Conservation (phyloP, 2,329 filamentous ascomycete genomes). For the Hypomyces perniciosus region DNA sequence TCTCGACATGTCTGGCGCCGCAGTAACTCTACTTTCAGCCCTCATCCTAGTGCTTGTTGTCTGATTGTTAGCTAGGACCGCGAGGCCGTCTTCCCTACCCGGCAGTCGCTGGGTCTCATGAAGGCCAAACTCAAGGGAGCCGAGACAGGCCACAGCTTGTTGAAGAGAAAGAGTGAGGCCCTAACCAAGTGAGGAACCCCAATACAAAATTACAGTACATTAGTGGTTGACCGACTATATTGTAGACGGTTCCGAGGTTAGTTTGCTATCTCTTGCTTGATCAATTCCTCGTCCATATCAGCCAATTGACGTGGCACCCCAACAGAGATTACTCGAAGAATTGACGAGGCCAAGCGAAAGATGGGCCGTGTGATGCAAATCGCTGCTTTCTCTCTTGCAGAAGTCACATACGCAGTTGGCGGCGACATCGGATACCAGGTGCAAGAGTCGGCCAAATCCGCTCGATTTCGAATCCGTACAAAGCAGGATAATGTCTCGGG, state of each 20-base stretch:
- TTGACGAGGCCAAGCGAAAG: conserved; percentile 98
- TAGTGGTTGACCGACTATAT: conserved; percentile 5
- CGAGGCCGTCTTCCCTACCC: conserved; percentile 95
- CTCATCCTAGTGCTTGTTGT: background rate
- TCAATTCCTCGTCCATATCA: background rate
- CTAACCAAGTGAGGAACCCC: conserved; percentile 74
- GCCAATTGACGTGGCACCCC: conserved; percentile 1
- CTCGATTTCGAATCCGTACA: conserved; percentile 85
- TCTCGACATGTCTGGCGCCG: conserved; percentile 27
- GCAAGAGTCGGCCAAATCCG: conserved; percentile 89
- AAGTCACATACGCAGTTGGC: conserved; percentile 95
- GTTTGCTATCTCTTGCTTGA: conserved; percentile 7
- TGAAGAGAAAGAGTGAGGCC: conserved; percentile 97
- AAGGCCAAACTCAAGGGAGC: conserved; percentile 96
- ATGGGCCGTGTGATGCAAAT: conserved; percentile 99
- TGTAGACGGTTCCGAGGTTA: conserved; percentile 81
- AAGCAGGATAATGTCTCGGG: conserved; percentile 99
- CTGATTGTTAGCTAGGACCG: conserved; percentile 58
- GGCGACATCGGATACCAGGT: conserved; percentile 96
- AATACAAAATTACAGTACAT: background rate
- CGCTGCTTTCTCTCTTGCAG: conserved; percentile 92
- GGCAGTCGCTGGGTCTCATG: conserved; percentile 94
- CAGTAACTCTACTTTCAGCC: conserved; percentile 16
- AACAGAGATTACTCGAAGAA: conserved; percentile 87
- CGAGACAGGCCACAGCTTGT: conserved; percentile 82